Percentiles rank a stretch among this genome's conserved stretches.
Evolutionary conservation across 176 grass and related monocot species (phyloP).

Genomic region (Aegilops speltoides): DNA sequence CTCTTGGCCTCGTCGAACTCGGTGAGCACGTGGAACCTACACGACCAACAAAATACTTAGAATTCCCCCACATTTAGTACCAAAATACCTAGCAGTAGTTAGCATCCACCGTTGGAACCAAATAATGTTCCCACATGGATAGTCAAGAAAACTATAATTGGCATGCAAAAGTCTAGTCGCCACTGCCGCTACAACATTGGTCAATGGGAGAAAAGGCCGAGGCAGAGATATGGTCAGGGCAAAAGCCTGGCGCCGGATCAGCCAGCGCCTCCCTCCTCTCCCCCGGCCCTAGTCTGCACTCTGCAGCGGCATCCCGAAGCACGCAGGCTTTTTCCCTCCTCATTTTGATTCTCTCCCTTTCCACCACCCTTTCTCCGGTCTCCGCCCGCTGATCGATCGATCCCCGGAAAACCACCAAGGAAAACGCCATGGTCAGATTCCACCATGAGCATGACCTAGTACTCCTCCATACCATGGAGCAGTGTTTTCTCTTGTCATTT

Average conservation of each 20-base stretch:
- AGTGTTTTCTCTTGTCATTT: background rate
- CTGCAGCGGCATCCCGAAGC: background rate
- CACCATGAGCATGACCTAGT: background rate
- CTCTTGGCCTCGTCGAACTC: slow-evolving; percentile 82
- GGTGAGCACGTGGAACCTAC: slow-evolving; percentile 69
- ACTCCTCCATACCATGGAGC: background rate
- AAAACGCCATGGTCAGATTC: background rate
- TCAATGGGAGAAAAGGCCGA: background rate
- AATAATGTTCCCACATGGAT: too few species aligned
- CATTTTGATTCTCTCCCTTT: too few species aligned
- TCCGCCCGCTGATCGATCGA: too few species aligned
- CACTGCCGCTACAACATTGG: background rate
- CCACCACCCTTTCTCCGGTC: too few species aligned
- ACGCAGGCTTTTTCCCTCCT: slow-evolving; percentile 11
- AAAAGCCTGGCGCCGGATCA: slow-evolving; percentile 25
- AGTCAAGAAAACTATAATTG: background rate
- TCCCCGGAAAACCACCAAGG: too few species aligned
- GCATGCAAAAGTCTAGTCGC: background rate
- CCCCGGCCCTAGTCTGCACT: background rate
- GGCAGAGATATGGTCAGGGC: slow-evolving; percentile 38
- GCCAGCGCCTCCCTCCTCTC: background rate
- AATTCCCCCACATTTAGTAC: too few species aligned
- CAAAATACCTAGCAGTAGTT: too few species aligned
- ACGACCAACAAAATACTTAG: background rate
- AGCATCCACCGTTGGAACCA: too few species aligned